Evolutionary conservation across 2,329 filamentous ascomycete genomes (phyloP).

Genomic region (Ophiostoma australiae): DNA sequence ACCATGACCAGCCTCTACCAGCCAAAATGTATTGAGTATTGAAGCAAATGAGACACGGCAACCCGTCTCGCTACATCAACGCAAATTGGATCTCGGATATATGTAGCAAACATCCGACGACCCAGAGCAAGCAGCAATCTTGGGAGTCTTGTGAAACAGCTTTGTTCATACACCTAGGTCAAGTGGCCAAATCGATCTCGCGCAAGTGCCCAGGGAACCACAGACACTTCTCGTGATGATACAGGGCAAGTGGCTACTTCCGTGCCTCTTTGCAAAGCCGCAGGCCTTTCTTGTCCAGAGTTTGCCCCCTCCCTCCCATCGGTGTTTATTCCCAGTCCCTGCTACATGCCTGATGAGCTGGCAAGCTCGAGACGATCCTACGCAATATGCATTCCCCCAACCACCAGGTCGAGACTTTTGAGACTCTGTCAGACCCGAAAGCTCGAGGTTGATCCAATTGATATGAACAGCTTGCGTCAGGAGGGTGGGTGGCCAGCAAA

Average conservation of each 20-base stretch:
- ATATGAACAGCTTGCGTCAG: not conserved
- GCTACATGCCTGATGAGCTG: constrained; percentile 16
- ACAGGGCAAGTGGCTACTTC: not conserved
- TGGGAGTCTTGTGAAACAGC: not conserved
- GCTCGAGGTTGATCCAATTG: not conserved
- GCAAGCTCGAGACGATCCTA: constrained; percentile 24
- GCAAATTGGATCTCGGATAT: not conserved
- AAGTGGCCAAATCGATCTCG: not conserved
- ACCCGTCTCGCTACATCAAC: not conserved
- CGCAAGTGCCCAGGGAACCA: not conserved
- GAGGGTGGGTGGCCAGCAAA: constrained; percentile 9
- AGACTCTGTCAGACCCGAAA: not conserved
- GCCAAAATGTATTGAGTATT: not conserved
- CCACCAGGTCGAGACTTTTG: not conserved
- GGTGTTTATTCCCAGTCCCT: not conserved
- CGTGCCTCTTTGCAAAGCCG: not conserved
- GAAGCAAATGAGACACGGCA: not conserved
- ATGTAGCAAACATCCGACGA: not conserved
- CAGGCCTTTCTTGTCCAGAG: not conserved
- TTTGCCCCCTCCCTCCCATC: not conserved
- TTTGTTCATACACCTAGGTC: not conserved
- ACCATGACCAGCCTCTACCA: not conserved
- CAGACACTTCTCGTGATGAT: not conserved
- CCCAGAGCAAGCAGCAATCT: not conserved
- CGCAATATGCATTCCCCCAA: constrained; percentile 15